Evolutionary conservation across 2,329 filamentous ascomycete genomes (phyloP).

Genomic region (Zalaria obscura): DNA sequence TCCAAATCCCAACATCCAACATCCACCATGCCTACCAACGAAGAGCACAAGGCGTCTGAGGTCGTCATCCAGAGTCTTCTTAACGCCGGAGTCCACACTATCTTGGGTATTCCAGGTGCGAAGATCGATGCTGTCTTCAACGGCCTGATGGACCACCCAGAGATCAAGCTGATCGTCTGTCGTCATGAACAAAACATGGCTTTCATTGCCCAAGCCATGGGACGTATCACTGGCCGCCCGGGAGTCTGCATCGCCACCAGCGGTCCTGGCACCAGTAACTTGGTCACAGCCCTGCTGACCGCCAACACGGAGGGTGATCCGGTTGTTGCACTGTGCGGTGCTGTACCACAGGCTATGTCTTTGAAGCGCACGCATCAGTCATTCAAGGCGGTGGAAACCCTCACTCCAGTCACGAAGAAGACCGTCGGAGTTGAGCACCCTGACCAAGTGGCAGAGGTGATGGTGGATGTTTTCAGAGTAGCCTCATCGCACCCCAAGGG

Average conservation of each 20-base stretch:
- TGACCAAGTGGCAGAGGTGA: slow-evolving; percentile 33
- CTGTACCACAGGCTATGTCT: slow-evolving; percentile 28
- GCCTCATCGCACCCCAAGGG: slow-evolving; percentile 28
- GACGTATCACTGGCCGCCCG: slow-evolving; percentile 30
- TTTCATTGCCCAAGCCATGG: slow-evolving; percentile 34
- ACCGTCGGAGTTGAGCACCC: slow-evolving; percentile 29
- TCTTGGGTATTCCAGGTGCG: slow-evolving; percentile 35
- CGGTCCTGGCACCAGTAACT: slow-evolving; percentile 33
- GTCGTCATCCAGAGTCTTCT: slow-evolving; percentile 20
- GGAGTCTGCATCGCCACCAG: slow-evolving; percentile 35
- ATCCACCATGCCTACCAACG: not conserved
- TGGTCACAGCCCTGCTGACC: slow-evolving; percentile 32
- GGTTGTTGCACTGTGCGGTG: slow-evolving; percentile 34
- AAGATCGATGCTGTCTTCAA: slow-evolving; percentile 37
- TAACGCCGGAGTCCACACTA: slow-evolving; percentile 30
- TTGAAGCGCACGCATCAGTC: slow-evolving; percentile 34
- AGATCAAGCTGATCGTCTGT: slow-evolving; percentile 33
- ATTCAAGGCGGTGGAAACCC: slow-evolving; percentile 29
- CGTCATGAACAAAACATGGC: slow-evolving; percentile 37
- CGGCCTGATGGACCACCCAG: slow-evolving; percentile 29
- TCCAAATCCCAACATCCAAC: no score
- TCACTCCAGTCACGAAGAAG: slow-evolving; percentile 29
- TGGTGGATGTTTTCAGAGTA: slow-evolving; percentile 31
- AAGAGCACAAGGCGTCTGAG: slow-evolving; percentile 15
- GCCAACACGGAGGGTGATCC: slow-evolving; percentile 35